Percentiles rank a stretch among this genome's conserved stretches.
phyloP scores from a whole-genome alignment of 306 rosid species.

The Acacia confusa region DNA sequence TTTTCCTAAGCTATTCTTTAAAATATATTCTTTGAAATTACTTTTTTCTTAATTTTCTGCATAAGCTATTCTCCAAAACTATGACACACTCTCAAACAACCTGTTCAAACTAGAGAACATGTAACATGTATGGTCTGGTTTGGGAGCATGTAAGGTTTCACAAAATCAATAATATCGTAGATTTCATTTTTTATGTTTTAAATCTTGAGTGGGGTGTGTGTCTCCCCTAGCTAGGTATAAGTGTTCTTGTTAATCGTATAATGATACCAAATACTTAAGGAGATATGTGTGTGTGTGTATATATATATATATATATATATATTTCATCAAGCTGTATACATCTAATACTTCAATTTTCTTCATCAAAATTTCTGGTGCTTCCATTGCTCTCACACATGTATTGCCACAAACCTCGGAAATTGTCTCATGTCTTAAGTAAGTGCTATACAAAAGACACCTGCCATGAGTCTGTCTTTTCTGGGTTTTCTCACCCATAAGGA shows the following conservation, averaged over 20 bases:
- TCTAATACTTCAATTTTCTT: neutral
- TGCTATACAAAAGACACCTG: neutral
- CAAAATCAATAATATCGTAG: neutral
- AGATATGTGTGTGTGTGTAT: too few species aligned
- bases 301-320: too few species aligned
- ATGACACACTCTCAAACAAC: too few species aligned
- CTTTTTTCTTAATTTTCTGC: too few species aligned
- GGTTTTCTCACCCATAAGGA: neutral
- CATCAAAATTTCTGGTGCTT: neutral
- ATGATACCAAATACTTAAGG: neutral
- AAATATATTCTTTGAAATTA: too few species aligned
- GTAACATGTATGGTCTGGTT: neutral
- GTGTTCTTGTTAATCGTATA: neutral
- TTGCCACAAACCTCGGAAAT: neutral
- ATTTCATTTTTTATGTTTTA: neutral
- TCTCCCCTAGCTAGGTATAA: neutral
- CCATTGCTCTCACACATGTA: neutral
- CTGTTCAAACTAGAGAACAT: too few species aligned
- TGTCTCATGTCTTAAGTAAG: neutral
- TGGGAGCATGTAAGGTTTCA: neutral
- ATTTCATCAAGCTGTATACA: neutral
- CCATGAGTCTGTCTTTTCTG: conserved; percentile 1
- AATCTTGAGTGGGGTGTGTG: too few species aligned
- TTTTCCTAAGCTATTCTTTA: too few species aligned
- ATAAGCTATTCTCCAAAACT: too few species aligned